Evolutionary conservation across 768 basidiomycete genomes (phyloP), one percentile per base, ranked within the genome.

Genomic region (Nidularia sp.): DNA sequence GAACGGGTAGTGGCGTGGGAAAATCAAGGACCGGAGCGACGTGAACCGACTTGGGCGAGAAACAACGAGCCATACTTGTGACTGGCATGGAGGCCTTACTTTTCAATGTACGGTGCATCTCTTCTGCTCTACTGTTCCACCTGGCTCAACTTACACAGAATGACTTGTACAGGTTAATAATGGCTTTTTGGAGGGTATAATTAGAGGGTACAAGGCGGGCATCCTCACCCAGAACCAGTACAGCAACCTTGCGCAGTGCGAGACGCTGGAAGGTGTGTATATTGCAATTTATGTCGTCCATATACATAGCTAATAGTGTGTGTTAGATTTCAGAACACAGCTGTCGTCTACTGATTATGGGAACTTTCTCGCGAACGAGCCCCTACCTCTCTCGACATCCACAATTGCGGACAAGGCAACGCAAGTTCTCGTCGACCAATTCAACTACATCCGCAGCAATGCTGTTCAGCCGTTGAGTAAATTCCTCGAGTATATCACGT

Each of bases 401-500:
- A 94, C 92, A 47, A 98, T 98, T 64, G 83, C 92, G n/a, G 95
- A 96, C 72, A 94, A 88, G 71, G 96, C 97, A 31, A 98, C 94
- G 2, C 89, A 94, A 65, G 78, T 91, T 56, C 84, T 99, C 33
- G 95, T 99, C 31, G 90, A 97, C 68, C 97, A 98, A 68, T 98
- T 99, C 81, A 92, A 95, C 69, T 98, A 88, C 67, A 70, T 98
- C 52, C 78, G 92, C 52, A 88, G 76, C 60, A 98, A 98, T 70
- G 87, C 97, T 4, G 90, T 94, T 31, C 88, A 90, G 54, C 93
- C 96, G 1, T 69, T 99, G 51, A 81, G 83, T 65, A 96, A 87
- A 62, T 98, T 99, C 67, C 75, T 99, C 55, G 97, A 98, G 62
- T 99, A 98, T 68, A 91, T 99, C 72, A 98, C 95, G 90, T 98